Base-by-base conservation (phyloP, 495 filamentous ascomycete species). In the Hypomontagnella submonticulosa region DNA sequence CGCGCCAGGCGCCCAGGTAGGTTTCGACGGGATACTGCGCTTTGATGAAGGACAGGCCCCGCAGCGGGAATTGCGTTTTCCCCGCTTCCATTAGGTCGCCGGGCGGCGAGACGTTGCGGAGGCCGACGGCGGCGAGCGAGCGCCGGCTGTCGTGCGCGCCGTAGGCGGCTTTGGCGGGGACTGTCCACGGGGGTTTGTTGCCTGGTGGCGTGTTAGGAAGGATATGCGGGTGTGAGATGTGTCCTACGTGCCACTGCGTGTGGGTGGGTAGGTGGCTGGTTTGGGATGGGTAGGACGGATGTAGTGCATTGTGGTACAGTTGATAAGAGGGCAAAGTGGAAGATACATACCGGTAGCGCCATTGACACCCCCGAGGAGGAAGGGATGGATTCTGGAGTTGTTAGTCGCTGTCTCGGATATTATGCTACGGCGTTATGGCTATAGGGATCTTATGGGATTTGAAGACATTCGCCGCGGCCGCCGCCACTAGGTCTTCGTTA, bases 341-440 rank as follows among this genome's bases (percentile, higher is more conserved):
- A 41, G 5, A 13, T 23, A 71, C 76, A 49, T 72, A 89, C 87
- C 87, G 36, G 84, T 85, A 18, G 79, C 84, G 23, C 76, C 82
- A 65, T 90, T 92, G 65, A 93, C 84, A 16, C 84, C 90, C 46
- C 88, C 89, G n/a, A 93, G 77, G 67, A 93, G 87, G 44, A 92
- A 76, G 11, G 90, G 90, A 65, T 88, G 80, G 51, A 87, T 83
- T 60, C 88, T 91, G 52, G 51, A 20, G 8, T 59, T 42, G 37
- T 51, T 60, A 56, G 34, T 53, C 6, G 9, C 11, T 27, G 18
- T 30, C n/a, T 27, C 23, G 23, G 23, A n/a, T 27, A 27, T 27
- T 27, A 27, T 18, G 40, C 38, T 60, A 37, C 19, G 52, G 19
- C 38, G 7, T 41, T 18, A 18, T 33, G 12, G 11, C 23, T 27